Evolutionary conservation across 2,329 filamentous ascomycete species (phyloP), one percentile per base, ranked within the genome.

Genomic region (Aureobasidium uvarum): DNA sequence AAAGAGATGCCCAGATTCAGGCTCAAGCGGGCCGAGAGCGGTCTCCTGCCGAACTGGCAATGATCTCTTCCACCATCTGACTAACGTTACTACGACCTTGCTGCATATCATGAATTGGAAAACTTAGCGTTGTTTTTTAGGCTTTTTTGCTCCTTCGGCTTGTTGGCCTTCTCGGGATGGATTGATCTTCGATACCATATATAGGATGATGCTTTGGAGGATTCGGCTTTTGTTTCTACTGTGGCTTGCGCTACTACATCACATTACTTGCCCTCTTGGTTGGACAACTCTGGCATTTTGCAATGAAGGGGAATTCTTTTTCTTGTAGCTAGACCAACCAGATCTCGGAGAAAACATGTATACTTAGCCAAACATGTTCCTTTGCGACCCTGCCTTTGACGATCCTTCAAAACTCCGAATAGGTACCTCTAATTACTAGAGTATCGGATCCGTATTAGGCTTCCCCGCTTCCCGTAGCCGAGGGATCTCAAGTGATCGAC

Each of bases 111-210:
- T 51, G 58, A 62, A 51, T 39, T 38, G 45, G 54, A 58, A 58
- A 62, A 62, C 20, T 62, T 62, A 51, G 58, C 58, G 58, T 51
- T 50, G 45, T 36, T 31, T 58, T 51, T 62, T 62, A 36, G 28
- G 10, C 18, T 23, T 54, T 54, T 36, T 38, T 14, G 25, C 31
- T 54, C 5, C 11, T 51, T 33, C 33, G 50, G 50, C 31, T 54
- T 38, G 10, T n/a, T 41, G 39, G 25, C 38, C 18, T 16, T 39
- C n/a, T 50, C 45, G 58, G 45, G 46, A 50, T 28, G 54, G 54
- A 31, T 58, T 31, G 54, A 14, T 33, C 25, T 20, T 31, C 33
- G 36, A 62, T 51, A 62, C 36, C 45, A 51, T 46, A 36, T 23
- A 7, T 51, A 31, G 48, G 48, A 31, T 36, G 16, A 13, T 25